Conservation (phyloP, 2,329 filamentous ascomycete genomes). For the Fusarium temperatum region DNA sequence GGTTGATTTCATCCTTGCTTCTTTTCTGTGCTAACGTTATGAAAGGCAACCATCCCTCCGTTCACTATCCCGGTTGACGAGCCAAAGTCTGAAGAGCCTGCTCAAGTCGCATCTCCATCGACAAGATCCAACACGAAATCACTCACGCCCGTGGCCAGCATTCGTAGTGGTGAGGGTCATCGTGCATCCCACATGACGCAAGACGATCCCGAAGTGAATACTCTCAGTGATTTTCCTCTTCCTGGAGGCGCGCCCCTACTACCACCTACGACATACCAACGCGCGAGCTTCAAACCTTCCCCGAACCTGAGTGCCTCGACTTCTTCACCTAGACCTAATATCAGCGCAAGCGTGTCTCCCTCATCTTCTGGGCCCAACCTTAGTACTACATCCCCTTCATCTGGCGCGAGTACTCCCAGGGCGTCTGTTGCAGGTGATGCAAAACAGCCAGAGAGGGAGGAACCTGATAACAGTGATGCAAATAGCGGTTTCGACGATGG, state of each 20-base stretch:
- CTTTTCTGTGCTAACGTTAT: constrained; percentile 9
- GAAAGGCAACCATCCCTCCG: constrained; percentile 39
- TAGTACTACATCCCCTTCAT: constrained; percentile 4
- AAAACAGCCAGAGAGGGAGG: constrained; percentile 4
- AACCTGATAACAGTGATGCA: constrained; percentile 20
- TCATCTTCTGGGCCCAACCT: constrained; percentile 23
- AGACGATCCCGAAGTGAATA: constrained; percentile 34
- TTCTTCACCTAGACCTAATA: constrained; percentile 11
- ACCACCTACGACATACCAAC: constrained; percentile 35
- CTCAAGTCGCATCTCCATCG: constrained; percentile 12
- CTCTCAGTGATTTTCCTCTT: constrained; percentile 41
- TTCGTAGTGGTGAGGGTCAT: constrained; percentile 28
- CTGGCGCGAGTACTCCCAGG: constrained; percentile 16
- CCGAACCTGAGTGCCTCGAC: constrained; percentile 19
- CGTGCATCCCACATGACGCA: constrained; percentile 6
- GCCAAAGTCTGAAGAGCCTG: constrained; percentile 7
- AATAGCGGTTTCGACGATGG: constrained; percentile 45
- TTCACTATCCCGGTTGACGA: constrained; percentile 35
- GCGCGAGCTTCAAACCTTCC: constrained; percentile 21
- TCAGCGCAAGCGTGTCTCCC: constrained; percentile 17
- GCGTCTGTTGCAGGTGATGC: constrained; percentile 10
- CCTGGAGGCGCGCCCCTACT: constrained; percentile 39
- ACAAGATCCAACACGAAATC: constrained; percentile 17
- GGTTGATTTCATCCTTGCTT: constrained; percentile 43
- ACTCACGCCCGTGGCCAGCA: constrained; percentile 29